Conservation (phyloP, 345 rosid genomes). For the Hibiscus trionum region DNA sequence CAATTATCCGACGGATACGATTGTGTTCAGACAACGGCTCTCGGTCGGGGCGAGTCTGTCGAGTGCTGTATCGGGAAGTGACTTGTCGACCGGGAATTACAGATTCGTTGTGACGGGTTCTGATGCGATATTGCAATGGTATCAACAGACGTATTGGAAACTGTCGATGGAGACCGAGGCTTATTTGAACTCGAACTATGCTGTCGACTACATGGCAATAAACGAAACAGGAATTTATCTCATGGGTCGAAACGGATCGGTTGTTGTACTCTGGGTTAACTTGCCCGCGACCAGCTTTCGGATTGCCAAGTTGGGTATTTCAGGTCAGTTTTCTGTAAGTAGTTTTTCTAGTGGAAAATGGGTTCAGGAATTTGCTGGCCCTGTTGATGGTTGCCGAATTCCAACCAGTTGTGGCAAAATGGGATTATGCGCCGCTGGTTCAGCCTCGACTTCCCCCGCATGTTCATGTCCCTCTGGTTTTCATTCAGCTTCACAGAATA, state of each 20-base stretch:
- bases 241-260: conserved; percentile 52
- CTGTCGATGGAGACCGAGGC: conserved; percentile 55
- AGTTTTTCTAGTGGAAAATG: conserved; percentile 34
- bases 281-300: conserved; percentile 45
- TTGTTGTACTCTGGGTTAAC: conserved; percentile 31
- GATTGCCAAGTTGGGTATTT: conserved; percentile 45
- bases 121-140: conserved; percentile 55
- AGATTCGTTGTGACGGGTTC: conserved; percentile 36
- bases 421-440: conserved; percentile 42
- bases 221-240: conserved; percentile 56
- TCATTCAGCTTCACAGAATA: conserved; percentile 23
- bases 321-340: conserved; percentile 46
- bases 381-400: conserved; percentile 48
- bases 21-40: conserved; percentile 61
- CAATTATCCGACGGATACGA: conserved; percentile 57
- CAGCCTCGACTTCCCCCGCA: conserved; percentile 21
- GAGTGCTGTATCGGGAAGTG: conserved; percentile 34
- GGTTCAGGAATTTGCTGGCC: conserved; percentile 50
- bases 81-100: conserved; percentile 60
- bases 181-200: conserved; percentile 29
- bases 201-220: conserved; percentile 47
- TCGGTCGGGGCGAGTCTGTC: conserved; percentile 30
- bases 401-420: conserved; percentile 55
- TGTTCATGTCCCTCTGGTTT: conserved; percentile 73
- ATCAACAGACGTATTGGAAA: conserved; percentile 60